Percentiles rank a stretch among this genome's conserved stretches.
Evolutionary conservation across 768 basidiomycete genomes (phyloP).

Genomic region (Pleurotus sapidus): DNA sequence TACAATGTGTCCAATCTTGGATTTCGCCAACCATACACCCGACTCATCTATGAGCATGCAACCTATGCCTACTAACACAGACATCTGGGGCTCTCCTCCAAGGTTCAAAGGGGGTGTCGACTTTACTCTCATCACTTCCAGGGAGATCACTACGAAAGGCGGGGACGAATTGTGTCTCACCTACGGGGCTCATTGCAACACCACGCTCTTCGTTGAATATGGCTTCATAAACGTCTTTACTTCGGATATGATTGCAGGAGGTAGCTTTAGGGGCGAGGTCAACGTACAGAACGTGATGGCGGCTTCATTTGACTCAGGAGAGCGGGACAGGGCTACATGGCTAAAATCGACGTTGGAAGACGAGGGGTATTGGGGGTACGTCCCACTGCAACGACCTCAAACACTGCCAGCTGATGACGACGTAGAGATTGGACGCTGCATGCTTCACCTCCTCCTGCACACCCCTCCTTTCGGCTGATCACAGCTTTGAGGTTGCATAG

Average conservation of each 20-base stretch:
- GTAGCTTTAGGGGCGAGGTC: conserved; percentile 48
- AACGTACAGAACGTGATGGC: conserved; percentile 58
- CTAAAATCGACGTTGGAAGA: conserved; percentile 54
- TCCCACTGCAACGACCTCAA: conserved; percentile 1
- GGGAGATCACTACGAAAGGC: conserved; percentile 31
- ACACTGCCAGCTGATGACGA: not conserved
- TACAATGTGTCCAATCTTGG: conserved; percentile 85
- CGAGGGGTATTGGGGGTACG: conserved; percentile 86
- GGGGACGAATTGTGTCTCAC: conserved; percentile 72
- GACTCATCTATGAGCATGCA: conserved; percentile 36
- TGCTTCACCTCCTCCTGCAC: conserved; percentile 50
- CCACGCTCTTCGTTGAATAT: conserved; percentile 82
- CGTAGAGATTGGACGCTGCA: conserved; percentile 81
- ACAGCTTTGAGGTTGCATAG: conserved; percentile 67
- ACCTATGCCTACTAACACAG: conserved; percentile 34
- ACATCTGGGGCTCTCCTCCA: conserved; percentile 34
- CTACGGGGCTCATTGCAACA: conserved; percentile 81
- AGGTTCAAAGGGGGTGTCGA: conserved; percentile 36
- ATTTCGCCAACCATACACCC: conserved; percentile 81
- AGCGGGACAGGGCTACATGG: conserved; percentile 28
- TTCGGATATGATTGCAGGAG: conserved; percentile 20
- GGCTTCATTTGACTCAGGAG: conserved; percentile 43
- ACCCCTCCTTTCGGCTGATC: conserved; percentile 81
- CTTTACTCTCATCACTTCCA: conserved; percentile 50
- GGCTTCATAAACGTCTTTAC: conserved; percentile 65